These are phyloP conservation scores for Rhodocollybia butyracea DNA, from an alignment of 768 basidiomycete genomes.

Conservation along the genomic window DNA sequence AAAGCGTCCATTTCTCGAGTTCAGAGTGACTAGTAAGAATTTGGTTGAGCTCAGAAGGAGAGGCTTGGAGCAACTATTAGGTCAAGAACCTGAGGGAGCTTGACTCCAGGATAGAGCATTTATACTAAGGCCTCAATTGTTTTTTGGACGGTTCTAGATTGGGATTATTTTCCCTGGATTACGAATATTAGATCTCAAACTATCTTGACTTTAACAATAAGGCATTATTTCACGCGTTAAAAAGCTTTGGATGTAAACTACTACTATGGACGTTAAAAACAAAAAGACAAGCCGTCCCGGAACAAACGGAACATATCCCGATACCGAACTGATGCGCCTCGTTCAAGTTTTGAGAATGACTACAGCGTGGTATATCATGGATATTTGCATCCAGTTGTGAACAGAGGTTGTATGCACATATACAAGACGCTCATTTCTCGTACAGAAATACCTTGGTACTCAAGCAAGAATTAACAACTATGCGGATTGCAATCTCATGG, in stretches of 20 bases:
- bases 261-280: not conserved
- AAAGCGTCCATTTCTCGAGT: conserved; percentile 5
- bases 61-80: not conserved
- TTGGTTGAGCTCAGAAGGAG: not conserved
- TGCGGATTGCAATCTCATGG: too few relatives aligned
- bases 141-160: too few relatives aligned
- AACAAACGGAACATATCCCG: too few relatives aligned
- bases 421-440: too few relatives aligned
- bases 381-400: too few relatives aligned
- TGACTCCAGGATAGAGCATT: not conserved
- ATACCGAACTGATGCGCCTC: too few relatives aligned
- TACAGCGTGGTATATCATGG: too few relatives aligned
- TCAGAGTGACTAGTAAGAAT: not conserved
- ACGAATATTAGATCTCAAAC: not conserved
- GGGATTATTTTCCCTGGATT: not conserved
- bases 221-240: not conserved
- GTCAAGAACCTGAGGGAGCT: not conserved
- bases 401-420: too few relatives aligned
- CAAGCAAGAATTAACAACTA: too few relatives aligned
- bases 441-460: too few relatives aligned
- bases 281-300: conserved; percentile 4
- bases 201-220: not conserved
- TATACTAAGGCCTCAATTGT: conserved; percentile 1
- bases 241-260: too few relatives aligned
- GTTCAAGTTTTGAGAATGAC: too few relatives aligned